Conservation (phyloP, 225 moss, liverwort and hornwort species). For the Straminergon stramineum region DNA sequence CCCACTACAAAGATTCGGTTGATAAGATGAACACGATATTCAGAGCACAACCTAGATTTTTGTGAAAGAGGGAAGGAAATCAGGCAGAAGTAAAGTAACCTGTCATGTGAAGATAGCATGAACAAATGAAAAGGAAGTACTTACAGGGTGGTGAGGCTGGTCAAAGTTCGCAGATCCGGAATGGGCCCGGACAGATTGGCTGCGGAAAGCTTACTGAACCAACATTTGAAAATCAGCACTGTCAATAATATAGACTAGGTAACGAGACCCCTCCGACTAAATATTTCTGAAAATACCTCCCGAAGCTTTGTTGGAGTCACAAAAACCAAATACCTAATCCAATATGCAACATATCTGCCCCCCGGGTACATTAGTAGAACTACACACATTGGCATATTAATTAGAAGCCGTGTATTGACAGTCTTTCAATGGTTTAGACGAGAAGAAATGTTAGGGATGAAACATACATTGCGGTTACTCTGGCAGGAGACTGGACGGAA, state of each 20-base stretch:
- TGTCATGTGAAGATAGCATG: background rate
- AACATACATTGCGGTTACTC: constrained; percentile 20
- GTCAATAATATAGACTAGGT: background rate
- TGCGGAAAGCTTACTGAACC: constrained; percentile 11
- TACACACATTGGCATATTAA: background rate
- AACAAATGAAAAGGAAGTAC: background rate
- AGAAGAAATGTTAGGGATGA: background rate
- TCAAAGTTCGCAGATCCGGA: constrained; percentile 14
- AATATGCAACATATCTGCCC: background rate
- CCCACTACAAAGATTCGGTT: background rate
- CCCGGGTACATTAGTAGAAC: no score
- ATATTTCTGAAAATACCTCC: background rate
- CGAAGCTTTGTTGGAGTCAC: background rate
- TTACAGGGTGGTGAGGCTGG: constrained; percentile 18
- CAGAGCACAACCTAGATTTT: background rate
- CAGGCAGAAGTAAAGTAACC: background rate
- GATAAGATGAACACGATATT: background rate
- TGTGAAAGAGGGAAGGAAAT: background rate
- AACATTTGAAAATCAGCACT: background rate
- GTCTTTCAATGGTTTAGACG: background rate
- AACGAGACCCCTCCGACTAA: background rate
- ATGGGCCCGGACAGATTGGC: constrained; percentile 15
- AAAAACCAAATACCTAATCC: background rate
- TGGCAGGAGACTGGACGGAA: background rate
- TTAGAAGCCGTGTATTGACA: background rate